Evolutionary conservation across 345 rosid species (phyloP), one percentile per base, ranked within the genome.

Genomic region (Eucalyptus tenuipes): DNA sequence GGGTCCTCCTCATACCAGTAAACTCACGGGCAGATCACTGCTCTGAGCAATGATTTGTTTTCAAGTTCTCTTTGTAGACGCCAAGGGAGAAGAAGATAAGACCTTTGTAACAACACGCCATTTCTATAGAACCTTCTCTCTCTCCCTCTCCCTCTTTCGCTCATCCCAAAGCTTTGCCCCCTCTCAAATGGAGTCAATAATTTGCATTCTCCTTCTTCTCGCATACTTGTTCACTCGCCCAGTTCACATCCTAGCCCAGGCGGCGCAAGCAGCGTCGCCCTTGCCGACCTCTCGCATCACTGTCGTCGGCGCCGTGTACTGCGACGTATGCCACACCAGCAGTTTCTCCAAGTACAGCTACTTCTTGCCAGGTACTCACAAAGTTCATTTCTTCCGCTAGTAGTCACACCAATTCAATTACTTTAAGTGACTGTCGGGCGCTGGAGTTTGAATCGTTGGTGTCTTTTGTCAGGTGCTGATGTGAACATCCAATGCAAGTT

Each of bases 261-360:
- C 92, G 3, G 80, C 89, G 52, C 90, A 87, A 29, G 29, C 50
- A 7, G 29, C 86, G 68, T 20, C 50, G 15, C 85, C 37, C 57
- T 55, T 80, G 17, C 96, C 93, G 88, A 90, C 92, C 66, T 93
- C 97, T 68, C 88, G 92, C 86, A 94, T 97, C 93, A 92, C 95
- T 18, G 96, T 96, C 55, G 96, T 93, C 25, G 99, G 98, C 25
- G 95, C 90, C 90, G 99, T 96, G 57, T 97, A 91, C 88, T 96
- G 98, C 52, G 99, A 97, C 88, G 91, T 94, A 10, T 97, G 98
- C 79, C 93, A 93, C 44, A 90, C 89, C 88, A 93, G 92, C 88
- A 90, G 91, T 87, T 96, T 97, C 93, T 95, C 99, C 29, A 93
- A 91, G 89, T 95, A 95, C 89, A 96, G 98, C 93, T 96, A 94